Evolutionary conservation across 2,329 filamentous ascomycete genomes (phyloP).

Genomic region (Catunica adiposa): DNA sequence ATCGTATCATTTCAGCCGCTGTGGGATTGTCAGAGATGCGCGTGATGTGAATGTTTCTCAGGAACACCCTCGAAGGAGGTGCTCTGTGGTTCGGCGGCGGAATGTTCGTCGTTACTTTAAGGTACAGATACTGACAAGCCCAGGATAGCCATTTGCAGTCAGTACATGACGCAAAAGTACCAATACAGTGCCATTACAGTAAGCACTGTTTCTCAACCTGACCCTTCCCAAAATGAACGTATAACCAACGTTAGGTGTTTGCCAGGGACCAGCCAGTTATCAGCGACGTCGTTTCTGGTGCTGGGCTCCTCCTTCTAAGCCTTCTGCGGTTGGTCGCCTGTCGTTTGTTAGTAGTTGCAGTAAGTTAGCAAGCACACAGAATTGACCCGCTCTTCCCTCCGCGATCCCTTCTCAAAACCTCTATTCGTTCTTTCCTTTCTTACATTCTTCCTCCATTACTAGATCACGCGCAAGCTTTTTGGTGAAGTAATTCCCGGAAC

Average conservation of each 20-base stretch:
- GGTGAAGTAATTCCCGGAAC: not conserved
- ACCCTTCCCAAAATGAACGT: not conserved
- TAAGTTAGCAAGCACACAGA: slow-evolving; percentile 1
- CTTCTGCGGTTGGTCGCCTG: not conserved
- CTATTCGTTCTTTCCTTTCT: slow-evolving; percentile 7
- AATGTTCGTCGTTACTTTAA: slow-evolving; percentile 15
- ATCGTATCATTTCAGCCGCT: too few relatives aligned
- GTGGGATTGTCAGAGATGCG: not conserved
- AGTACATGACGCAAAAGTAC: slow-evolving; percentile 3
- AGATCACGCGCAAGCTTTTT: not conserved
- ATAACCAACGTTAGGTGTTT: not conserved
- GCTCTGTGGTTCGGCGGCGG: not conserved
- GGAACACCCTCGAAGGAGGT: not conserved
- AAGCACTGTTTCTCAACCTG: not conserved
- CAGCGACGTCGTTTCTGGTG: not conserved
- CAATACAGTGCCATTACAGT: not conserved
- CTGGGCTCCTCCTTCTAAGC: not conserved
- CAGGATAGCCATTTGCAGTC: not conserved
- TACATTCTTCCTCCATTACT: not conserved
- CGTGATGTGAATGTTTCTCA: not conserved
- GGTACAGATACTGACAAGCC: slow-evolving; percentile 7
- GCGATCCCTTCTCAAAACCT: slow-evolving; percentile 8
- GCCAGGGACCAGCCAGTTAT: not conserved
- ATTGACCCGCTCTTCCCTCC: slow-evolving; percentile 11
- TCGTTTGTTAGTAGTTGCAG: slow-evolving; percentile 1